Evolutionary conservation across 805 yeast genomes (phyloP).

Genomic region (Myxozyma sirexii): DNA sequence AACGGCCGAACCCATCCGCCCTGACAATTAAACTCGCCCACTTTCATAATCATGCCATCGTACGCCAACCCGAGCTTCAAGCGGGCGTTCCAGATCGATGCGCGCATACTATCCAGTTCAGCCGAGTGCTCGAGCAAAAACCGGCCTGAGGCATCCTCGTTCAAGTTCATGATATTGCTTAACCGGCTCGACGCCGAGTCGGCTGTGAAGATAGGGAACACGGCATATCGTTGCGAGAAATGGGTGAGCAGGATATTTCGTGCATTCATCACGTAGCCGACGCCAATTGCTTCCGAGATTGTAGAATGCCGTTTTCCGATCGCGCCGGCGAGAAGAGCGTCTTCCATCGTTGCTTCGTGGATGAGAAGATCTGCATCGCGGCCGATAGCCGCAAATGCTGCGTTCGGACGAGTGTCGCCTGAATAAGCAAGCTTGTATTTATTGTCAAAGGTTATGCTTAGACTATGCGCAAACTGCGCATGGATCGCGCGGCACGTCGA

Average conservation of each 20-base stretch:
- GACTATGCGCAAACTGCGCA: conserved; percentile 79
- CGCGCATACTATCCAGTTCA: not conserved
- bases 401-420: conserved; percentile 91
- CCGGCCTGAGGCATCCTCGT: conserved; percentile 3
- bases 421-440: conserved; percentile 79
- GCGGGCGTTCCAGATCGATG: conserved; percentile 10
- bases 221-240: conserved; percentile 86
- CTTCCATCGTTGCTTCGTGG: conserved; percentile 93
- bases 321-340: conserved; percentile 77
- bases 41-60: conserved; percentile 62
- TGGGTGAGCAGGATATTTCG: conserved; percentile 78
- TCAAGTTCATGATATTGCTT: not conserved
- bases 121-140: not conserved
- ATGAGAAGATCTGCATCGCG: conserved; percentile 68
- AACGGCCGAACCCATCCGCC: conserved; percentile 28
- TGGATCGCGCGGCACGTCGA: conserved; percentile 78
- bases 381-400: conserved; percentile 67
- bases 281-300: conserved; percentile 76
- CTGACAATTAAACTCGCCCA: conserved; percentile 48
- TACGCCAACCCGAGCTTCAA: conserved; percentile 52
- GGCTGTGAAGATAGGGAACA: conserved; percentile 1
- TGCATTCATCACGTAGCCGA: conserved; percentile 73
- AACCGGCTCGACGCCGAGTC: not conserved
- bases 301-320: conserved; percentile 82
- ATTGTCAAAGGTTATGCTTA: conserved; percentile 52